Percentiles rank a stretch among this genome's conserved stretches.
Conservation (phyloP, 1,284 basidiomycete genomes). For the Thelephora terrestris region DNA sequence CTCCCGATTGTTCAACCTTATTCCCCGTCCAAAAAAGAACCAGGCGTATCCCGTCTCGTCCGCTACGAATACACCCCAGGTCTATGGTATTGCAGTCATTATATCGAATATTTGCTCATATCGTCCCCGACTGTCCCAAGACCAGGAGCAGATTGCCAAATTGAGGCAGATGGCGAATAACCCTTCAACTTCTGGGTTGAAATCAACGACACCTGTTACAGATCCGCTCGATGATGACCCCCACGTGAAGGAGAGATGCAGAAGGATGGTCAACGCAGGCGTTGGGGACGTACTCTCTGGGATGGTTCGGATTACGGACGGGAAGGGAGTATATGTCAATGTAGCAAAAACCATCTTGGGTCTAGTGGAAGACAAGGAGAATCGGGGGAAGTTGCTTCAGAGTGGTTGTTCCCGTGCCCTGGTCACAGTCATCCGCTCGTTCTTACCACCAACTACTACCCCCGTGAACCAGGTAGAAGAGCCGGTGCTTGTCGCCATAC, state of each 20-base stretch:
- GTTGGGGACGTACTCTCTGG: constrained; percentile 53
- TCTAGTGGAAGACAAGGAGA: constrained; percentile 67
- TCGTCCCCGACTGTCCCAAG: constrained; percentile 60
- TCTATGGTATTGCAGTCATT: constrained; percentile 71
- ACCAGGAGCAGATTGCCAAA: constrained; percentile 73
- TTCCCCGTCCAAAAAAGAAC: constrained; percentile 37
- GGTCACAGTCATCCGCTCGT: constrained; percentile 43
- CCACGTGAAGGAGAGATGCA: constrained; percentile 51
- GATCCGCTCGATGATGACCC: constrained; percentile 47
- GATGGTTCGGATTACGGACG: constrained; percentile 45
- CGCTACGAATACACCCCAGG: constrained; percentile 12
- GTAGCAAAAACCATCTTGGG: constrained; percentile 55
- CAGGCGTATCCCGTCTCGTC: not conserved
- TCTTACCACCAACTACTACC: constrained; percentile 18
- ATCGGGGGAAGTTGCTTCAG: constrained; percentile 74
- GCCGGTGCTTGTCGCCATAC: constrained; percentile 60
- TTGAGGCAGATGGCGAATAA: constrained; percentile 62
- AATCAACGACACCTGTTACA: constrained; percentile 13
- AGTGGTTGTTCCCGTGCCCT: constrained; percentile 76
- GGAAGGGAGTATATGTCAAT: constrained; percentile 38
- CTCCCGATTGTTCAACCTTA: constrained; percentile 47
- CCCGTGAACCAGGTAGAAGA: constrained; percentile 27
- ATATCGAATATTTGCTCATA: constrained; percentile 66
- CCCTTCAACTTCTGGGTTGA: constrained; percentile 21
- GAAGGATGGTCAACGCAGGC: constrained; percentile 47